Base-by-base conservation (phyloP, 352 stramenopile species). In the Pythium rhizo-oryzae region DNA sequence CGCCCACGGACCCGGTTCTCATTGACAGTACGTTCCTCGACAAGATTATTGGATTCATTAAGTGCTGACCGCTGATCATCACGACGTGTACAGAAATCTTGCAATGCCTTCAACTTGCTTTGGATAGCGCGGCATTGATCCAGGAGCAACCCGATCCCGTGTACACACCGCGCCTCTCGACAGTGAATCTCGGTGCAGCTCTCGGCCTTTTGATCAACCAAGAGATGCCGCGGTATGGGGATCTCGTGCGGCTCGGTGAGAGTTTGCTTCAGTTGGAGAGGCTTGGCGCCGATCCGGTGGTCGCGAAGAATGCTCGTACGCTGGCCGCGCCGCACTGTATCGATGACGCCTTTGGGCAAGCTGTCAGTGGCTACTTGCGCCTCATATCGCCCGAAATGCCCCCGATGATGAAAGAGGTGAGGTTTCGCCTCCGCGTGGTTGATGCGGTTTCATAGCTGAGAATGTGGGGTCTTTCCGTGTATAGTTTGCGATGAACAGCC, bases 371-470 rank as follows among this genome's bases (percentile, higher is more conserved):
- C 2, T 79, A 90, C 46, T 46, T 81, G 21, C 62, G 72, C 0
- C 51, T 93, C 50, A 72, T 88, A 28, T 86, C 82, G 2, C 80
- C 81, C 8, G 77, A 87, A 46, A 83, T 89, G 75, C 82, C 85
- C 4, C 62, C 71, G 9, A 72, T 71, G 2, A 72, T 87, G 35
- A 87, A 86, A 62, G 62, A 75, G 68, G 77, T 84, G 7, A 19
- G 41, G 5, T 8, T 19, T 19, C 41, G 15, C 18, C 9, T 1
- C 4, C 7, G 8, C 18, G 41, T n/a, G 18, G 21, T 47, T 12
- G 41, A 11, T 41, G 1, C 8, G 6, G 41, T 47, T 7, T 47
- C 9, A n/a, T n/a, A 15, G 35, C 35, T 65, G 8, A 28, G 16
- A 23, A 21, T 53, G 15, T 43, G 37, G 18, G 41, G 8, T n/a